A percentile compares a stretch with the other conserved stretches of the same genome.
These are phyloP conservation scores for Exophiala spinifera DNA, from an alignment of 2,329 filamentous ascomycete genomes.

Conservation along the genomic window DNA sequence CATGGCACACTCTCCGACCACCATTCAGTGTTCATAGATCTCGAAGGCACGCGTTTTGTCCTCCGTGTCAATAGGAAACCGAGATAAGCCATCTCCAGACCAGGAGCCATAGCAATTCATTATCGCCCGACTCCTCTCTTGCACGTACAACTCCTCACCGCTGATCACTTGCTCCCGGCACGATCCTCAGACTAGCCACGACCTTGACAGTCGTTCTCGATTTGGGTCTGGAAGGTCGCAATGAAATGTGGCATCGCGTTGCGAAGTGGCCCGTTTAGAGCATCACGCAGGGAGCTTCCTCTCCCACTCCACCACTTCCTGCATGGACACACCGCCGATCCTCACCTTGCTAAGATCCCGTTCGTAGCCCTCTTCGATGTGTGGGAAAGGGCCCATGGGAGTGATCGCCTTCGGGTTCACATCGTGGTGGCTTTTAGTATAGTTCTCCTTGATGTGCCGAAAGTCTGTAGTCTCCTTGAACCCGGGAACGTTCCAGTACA, in stretches of 20 bases:
- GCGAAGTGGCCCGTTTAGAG: neutral
- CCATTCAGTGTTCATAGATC: too few species aligned
- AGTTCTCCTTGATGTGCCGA: constrained; percentile 67
- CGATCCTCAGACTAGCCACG: neutral
- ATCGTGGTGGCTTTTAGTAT: constrained; percentile 58
- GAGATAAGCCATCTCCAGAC: too few species aligned
- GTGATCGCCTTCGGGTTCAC: constrained; percentile 62
- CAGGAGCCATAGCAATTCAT: too few species aligned
- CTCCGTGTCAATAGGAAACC: too few species aligned
- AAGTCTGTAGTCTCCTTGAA: constrained; percentile 62
- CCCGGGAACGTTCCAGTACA: constrained; percentile 56
- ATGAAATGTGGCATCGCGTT: too few species aligned
- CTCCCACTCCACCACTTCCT: constrained; percentile 26
- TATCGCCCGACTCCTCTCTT: neutral
- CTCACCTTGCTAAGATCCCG: constrained; percentile 48
- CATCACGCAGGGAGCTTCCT: constrained; percentile 10
- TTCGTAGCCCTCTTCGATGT: constrained; percentile 54
- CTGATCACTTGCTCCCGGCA: neutral
- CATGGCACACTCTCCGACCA: too few species aligned
- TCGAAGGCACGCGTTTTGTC: too few species aligned
- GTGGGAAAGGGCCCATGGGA: constrained; percentile 59
- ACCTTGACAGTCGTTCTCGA: neutral
- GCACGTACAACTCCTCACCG: neutral
- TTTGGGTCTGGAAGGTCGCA: neutral
- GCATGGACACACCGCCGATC: constrained; percentile 44